These are phyloP conservation scores for Talaromyces sp. DNA, from an alignment of 2,329 filamentous ascomycete genomes.

Conservation along the genomic window DNA sequence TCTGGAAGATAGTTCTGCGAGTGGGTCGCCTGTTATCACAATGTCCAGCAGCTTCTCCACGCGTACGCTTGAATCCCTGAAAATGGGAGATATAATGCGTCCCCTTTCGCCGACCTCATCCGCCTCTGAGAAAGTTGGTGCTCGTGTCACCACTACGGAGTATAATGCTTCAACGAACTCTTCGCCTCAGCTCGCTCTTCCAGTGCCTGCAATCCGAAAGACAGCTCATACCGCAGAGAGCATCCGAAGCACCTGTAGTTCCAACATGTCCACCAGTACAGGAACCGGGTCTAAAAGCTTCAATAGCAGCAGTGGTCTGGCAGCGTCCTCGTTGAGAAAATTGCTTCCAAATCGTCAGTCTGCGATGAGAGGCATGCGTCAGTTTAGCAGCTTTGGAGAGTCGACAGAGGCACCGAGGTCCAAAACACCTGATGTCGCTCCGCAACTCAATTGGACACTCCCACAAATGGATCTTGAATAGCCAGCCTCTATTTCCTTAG, in stretches of 20 bases:
- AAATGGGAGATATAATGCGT: slow-evolving; percentile 10
- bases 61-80: slow-evolving; percentile 9
- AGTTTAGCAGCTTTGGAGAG: slow-evolving; percentile 7
- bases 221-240: slow-evolving; percentile 20
- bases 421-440: slow-evolving; percentile 26
- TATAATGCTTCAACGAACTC: slow-evolving; percentile 17
- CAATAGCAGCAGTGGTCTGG: slow-evolving; percentile 29
- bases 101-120: slow-evolving; percentile 23
- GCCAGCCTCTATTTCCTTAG: slow-evolving; percentile 18
- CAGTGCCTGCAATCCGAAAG: slow-evolving; percentile 24
- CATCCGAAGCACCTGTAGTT: slow-evolving; percentile 33
- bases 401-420: slow-evolving; percentile 20
- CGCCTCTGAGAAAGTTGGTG: slow-evolving; percentile 13
- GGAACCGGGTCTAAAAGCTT: slow-evolving; percentile 24
- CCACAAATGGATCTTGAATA: slow-evolving; percentile 29
- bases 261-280: slow-evolving; percentile 29
- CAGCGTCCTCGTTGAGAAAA: slow-evolving; percentile 31
- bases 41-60: slow-evolving; percentile 10
- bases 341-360: slow-evolving; percentile 27
- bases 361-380: slow-evolving; percentile 11
- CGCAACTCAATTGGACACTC: slow-evolving; percentile 33
- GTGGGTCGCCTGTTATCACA: slow-evolving; percentile 10
- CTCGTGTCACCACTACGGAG: slow-evolving; percentile 15
- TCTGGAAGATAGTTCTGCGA: slow-evolving; percentile 7
- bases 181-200: slow-evolving; percentile 24